Evolutionary conservation across 371 early-diverging fungal genomes (phyloP), one percentile per base, ranked within the genome.

Genomic region (Lichtheimia corymbifera): DNA sequence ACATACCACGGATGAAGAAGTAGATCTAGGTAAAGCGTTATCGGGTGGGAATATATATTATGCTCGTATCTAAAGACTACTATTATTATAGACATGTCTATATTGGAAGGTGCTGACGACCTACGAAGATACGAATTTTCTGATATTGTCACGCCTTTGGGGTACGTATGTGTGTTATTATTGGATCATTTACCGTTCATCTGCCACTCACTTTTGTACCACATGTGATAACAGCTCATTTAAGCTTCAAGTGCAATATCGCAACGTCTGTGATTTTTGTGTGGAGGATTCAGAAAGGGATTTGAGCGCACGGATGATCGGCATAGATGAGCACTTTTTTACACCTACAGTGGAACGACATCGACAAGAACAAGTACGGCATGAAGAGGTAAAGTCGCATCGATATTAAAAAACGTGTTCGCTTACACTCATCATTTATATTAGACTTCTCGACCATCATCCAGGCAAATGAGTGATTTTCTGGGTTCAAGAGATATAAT

Each of bases 181-280:
- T 35, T 35, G 35, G 35, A 11, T 35, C 35, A 35, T 11, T 35
- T 35, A 35, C 6, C 2, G 35, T 11, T 35, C 35, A 35, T 35
- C 35, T 35, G 35, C 35, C 35, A 47, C 7, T 15, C 15, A 55
- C 35, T 11, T 13, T 22, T n/a, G 22, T 50, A 20, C 12, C 14
- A 25, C 17, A 55, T 35, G 17, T 0, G 28, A 13, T 18, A 30
- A 44, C 67, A 92, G 91, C 14, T 77, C 83, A 1, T 47, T 95
- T 55, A 74, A 83, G 9, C 70, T 95, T 49, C 85, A 87, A 44
- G 93, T 91, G 22, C 83, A 78, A 24, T 96, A 92, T 66, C 89
- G 94, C 12, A 81, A 82, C 44, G 90, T 91, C 50, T 91, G 92
- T 67, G 89, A 90, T 63, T 94, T 95, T 67, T 75, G 81, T 17